Conservation (phyloP, 1,284 basidiomycete species). For the Entoloma clypeatum region DNA sequence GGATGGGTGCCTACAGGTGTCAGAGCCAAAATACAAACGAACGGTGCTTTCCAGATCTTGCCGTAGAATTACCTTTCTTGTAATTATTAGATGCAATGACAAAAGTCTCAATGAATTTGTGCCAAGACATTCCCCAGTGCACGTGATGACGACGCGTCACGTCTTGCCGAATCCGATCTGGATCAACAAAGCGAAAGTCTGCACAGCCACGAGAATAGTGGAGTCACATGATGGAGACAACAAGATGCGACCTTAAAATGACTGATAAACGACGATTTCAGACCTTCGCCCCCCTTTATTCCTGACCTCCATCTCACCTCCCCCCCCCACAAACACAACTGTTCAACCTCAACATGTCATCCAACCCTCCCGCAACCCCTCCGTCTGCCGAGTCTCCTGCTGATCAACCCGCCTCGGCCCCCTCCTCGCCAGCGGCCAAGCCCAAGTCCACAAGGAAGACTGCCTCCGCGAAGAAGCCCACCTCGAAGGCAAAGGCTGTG, state of each 20-base stretch:
- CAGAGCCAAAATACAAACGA: slow-evolving; percentile 50
- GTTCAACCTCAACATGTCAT: slow-evolving; percentile 25
- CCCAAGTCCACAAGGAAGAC: slow-evolving; percentile 33
- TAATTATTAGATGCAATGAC: too few relatives aligned
- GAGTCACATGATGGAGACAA: slow-evolving; percentile 25
- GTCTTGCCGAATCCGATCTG: slow-evolving; percentile 16
- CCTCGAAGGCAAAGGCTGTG: slow-evolving; percentile 30
- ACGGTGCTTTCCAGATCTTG: slow-evolving; percentile 56
- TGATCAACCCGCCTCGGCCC: slow-evolving; percentile 12
- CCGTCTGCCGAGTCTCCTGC: slow-evolving; percentile 15
- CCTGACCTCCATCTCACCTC: slow-evolving; percentile 14
- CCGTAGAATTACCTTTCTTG: slow-evolving; percentile 5
- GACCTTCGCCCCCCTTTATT: slow-evolving; percentile 21
- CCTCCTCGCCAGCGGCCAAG: slow-evolving; percentile 23
- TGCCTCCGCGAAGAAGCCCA: slow-evolving; percentile 23
- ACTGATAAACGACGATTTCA: slow-evolving; percentile 6
- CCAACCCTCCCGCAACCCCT: slow-evolving; percentile 22
- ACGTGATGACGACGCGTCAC: slow-evolving; percentile 21
- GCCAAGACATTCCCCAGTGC: too few relatives aligned
- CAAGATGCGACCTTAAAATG: slow-evolving; percentile 30
- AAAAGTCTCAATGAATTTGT: too few relatives aligned
- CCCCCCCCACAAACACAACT: slow-evolving; percentile 1
- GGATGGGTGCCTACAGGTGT: slow-evolving; percentile 50
- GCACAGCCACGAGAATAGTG: slow-evolving; percentile 31
- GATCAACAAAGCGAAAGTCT: slow-evolving; percentile 35